Evolutionary conservation across 2,329 filamentous ascomycete species (phyloP).

Genomic region (Acephala macrosclerotiorum): DNA sequence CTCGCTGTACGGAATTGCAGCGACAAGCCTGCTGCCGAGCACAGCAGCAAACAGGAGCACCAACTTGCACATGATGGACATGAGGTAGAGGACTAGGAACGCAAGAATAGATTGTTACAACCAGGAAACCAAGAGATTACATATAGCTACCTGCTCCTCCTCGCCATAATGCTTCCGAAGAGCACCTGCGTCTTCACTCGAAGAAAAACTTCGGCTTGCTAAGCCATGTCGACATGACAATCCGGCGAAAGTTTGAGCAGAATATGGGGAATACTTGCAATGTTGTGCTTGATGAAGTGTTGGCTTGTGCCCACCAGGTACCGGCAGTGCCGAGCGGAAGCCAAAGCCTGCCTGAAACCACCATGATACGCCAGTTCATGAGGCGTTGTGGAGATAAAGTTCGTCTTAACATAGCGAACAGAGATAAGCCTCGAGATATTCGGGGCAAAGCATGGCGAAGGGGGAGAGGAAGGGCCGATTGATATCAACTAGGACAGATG

Average conservation of each 20-base stretch:
- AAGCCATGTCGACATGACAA: background rate
- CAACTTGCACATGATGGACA: background rate
- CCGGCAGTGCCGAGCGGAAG: background rate
- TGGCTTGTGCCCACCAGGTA: background rate
- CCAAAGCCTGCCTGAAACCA: background rate
- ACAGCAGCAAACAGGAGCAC: background rate
- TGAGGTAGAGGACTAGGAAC: background rate
- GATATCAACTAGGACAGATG: background rate
- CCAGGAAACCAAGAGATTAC: background rate
- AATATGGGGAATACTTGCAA: background rate
- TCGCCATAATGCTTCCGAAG: background rate
- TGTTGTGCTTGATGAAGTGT: background rate
- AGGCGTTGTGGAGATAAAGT: background rate
- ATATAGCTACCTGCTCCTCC: background rate
- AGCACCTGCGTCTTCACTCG: background rate
- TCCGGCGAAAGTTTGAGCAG: background rate
- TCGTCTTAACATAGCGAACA: background rate
- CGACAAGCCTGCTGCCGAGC: background rate
- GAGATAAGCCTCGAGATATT: background rate
- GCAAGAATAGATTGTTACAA: background rate
- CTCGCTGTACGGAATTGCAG: conserved; percentile 41
- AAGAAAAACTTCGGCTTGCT: background rate
- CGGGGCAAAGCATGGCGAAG: background rate
- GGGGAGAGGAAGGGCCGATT: background rate
- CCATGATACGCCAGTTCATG: background rate